Evolutionary conservation across 192 early-diverging fungal species (phyloP).

Genomic region (Spinellus fusiger): DNA sequence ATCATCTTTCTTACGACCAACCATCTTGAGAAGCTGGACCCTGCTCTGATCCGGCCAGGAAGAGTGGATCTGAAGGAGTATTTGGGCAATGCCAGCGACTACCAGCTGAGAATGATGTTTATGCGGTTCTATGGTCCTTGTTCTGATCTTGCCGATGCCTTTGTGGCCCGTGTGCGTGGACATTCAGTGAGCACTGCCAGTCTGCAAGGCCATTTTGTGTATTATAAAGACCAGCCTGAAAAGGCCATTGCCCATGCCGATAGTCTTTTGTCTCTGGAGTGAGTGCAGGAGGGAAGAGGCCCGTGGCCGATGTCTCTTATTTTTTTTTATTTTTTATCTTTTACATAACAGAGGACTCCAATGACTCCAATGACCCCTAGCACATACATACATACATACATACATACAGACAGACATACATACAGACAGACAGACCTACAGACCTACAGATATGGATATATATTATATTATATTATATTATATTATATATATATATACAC

Average conservation of each 20-base stretch:
- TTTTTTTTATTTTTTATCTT: not conserved
- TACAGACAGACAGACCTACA: not conserved
- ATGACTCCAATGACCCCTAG: too few relatives aligned
- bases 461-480: too few relatives aligned
- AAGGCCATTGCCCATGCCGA: slow-evolving; percentile 50
- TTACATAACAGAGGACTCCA: too few relatives aligned
- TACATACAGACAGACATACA: not conserved
- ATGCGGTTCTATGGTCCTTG: slow-evolving; percentile 66
- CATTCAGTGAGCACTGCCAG: slow-evolving; percentile 73
- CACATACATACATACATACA: too few relatives aligned
- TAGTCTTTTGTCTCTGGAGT: slow-evolving; percentile 18
- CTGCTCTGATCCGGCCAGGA: slow-evolving; percentile 75
- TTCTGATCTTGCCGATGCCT: slow-evolving; percentile 55
- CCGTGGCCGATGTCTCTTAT: not conserved
- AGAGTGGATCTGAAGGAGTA: slow-evolving; percentile 72
- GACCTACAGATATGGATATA: not conserved
- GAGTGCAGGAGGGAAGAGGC: too few relatives aligned
- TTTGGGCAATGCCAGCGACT: slow-evolving; percentile 64
- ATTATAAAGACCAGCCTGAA: slow-evolving; percentile 69
- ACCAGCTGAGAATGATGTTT: slow-evolving; percentile 72
- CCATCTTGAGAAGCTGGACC: slow-evolving; percentile 71
- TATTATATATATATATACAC: not conserved
- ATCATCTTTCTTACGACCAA: slow-evolving; percentile 94
- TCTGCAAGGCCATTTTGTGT: slow-evolving; percentile 96
- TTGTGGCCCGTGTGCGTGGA: slow-evolving; percentile 53